phyloP scores from a whole-genome alignment of 208 protist species.

The Ichthyophonus hoferi region DNA sequence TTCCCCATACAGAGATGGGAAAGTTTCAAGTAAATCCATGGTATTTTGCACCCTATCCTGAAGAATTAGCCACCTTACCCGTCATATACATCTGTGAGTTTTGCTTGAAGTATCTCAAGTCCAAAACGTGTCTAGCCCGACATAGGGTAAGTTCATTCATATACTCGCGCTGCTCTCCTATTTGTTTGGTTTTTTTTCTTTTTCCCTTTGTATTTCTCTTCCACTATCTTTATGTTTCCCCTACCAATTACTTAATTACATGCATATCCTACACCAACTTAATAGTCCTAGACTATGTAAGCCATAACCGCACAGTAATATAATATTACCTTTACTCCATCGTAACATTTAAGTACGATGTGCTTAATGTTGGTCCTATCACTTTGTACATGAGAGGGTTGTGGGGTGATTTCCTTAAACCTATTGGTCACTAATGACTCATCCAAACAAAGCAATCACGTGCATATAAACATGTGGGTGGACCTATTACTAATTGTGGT shows the following conservation, averaged over 20 bases:
- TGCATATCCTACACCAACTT: not conserved
- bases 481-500: not conserved
- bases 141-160: slow-evolving; percentile 23
- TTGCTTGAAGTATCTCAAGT: slow-evolving; percentile 45
- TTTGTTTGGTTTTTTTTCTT: too few relatives aligned
- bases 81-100: slow-evolving; percentile 43
- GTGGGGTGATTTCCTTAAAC: not conserved
- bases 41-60: slow-evolving; percentile 95
- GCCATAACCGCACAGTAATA: not conserved
- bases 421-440: not conserved
- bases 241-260: too few relatives aligned
- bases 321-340: not conserved
- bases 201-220: too few relatives aligned
- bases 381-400: too few relatives aligned
- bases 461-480: not conserved
- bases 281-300: not conserved
- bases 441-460: not conserved
- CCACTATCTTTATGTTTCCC: too few relatives aligned
- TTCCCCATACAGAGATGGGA: slow-evolving; percentile 72
- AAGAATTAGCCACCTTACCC: slow-evolving; percentile 42
- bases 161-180: too few relatives aligned
- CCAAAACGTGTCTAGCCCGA: not conserved
- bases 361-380: not conserved
- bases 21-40: slow-evolving; percentile 87
- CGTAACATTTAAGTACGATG: not conserved